Evolutionary conservation across 1,139 yeast species (phyloP).

Genomic region (Diutina siamensis): DNA sequence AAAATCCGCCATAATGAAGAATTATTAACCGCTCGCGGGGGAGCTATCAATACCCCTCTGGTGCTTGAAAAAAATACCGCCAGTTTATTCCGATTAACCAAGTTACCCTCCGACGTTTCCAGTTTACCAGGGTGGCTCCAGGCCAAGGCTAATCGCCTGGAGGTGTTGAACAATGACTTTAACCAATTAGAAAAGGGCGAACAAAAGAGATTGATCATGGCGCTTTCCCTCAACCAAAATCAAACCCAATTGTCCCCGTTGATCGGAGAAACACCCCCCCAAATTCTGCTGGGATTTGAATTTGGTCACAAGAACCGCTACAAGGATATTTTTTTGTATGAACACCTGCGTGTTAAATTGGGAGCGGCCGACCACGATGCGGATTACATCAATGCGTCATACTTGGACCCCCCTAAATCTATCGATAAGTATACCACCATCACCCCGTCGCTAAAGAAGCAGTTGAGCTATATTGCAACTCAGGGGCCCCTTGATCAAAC

Average conservation of each 20-base stretch:
- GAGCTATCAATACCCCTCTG: background rate
- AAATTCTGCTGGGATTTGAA: constrained; percentile 61
- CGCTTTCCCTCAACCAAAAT: constrained; percentile 1
- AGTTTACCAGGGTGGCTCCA: constrained; percentile 5
- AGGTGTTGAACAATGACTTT: constrained; percentile 20
- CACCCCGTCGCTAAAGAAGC: background rate
- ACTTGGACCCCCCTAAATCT: constrained; percentile 20
- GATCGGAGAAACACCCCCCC: constrained; percentile 9
- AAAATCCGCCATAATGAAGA: constrained; percentile 15
- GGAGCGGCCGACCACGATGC: constrained; percentile 13
- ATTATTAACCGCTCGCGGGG: constrained; percentile 13
- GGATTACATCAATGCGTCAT: constrained; percentile 55
- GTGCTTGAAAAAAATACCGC: constrained; percentile 3
- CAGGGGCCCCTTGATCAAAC: constrained; percentile 79
- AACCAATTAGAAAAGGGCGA: constrained; percentile 13
- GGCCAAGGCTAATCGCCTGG: background rate
- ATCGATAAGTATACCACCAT: background rate
- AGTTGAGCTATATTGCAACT: constrained; percentile 51
- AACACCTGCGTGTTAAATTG: constrained; percentile 60
- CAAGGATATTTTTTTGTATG: constrained; percentile 73
- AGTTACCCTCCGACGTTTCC: background rate
- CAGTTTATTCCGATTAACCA: background rate
- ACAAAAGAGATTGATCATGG: constrained; percentile 10
- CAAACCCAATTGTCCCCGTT: constrained; percentile 1
- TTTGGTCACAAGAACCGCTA: constrained; percentile 68